These are phyloP conservation scores for Annulohypoxylon nitens DNA, from an alignment of 495 filamentous ascomycete genomes.

Conservation along the genomic window DNA sequence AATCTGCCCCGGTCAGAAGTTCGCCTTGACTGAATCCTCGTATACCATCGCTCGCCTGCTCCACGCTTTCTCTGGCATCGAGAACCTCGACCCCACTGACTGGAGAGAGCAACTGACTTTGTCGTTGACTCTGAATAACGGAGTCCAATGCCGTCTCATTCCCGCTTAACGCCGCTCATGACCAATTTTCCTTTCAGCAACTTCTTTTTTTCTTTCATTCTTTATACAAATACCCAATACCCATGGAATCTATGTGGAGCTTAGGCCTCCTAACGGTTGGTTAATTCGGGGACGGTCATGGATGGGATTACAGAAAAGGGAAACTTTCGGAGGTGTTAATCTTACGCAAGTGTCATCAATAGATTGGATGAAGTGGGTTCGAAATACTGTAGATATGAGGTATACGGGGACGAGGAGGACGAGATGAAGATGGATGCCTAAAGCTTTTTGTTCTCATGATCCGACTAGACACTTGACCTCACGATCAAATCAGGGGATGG, in stretches of 20 bases:
- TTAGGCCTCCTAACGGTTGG: slow-evolving; percentile 26
- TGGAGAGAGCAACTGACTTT: slow-evolving; percentile 54
- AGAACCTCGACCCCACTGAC: slow-evolving; percentile 43
- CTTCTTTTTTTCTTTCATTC: slow-evolving; percentile 11
- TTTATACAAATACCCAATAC: slow-evolving; percentile 39
- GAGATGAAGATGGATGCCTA: slow-evolving; percentile 22
- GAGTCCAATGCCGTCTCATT: slow-evolving; percentile 41
- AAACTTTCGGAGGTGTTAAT: slow-evolving; percentile 21
- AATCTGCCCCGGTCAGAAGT: slow-evolving; percentile 66
- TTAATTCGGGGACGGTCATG: slow-evolving; percentile 21
- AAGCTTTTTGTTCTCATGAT: slow-evolving; percentile 22
- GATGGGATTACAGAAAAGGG: slow-evolving; percentile 33
- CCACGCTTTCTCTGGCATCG: slow-evolving; percentile 53
- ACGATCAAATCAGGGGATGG: slow-evolving; percentile 39
- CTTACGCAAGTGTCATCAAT: slow-evolving; percentile 16
- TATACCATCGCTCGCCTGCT: slow-evolving; percentile 66
- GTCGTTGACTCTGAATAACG: slow-evolving; percentile 44
- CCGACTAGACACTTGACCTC: slow-evolving; percentile 45
- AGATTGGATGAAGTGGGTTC: slow-evolving; percentile 13
- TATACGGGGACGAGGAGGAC: slow-evolving; percentile 12
- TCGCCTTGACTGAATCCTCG: slow-evolving; percentile 70
- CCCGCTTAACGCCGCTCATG: slow-evolving; percentile 11
- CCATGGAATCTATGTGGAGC: slow-evolving; percentile 27
- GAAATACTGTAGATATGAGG: slow-evolving; percentile 19
- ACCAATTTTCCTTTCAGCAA: neutral